Evolutionary conservation across 495 filamentous ascomycete species (phyloP), one percentile per base, ranked within the genome.

Genomic region (Lasiosphaeris hirsuta): DNA sequence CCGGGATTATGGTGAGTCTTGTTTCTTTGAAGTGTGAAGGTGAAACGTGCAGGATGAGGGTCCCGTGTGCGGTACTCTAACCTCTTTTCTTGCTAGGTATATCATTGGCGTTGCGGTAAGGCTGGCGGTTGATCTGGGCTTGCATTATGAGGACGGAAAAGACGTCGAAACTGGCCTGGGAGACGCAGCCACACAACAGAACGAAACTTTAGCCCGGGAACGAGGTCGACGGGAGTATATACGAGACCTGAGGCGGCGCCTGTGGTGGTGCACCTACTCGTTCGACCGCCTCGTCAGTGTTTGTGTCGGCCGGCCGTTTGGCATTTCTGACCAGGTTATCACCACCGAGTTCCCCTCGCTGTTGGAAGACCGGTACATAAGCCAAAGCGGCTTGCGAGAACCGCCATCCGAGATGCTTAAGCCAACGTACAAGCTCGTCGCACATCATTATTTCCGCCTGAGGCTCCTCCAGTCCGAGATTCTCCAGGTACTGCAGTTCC

Each of bases 181-280:
- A 14, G 65, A 60, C 10, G 30, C 54, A 11, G 51, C 58, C 4
- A 39, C 53, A 0, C 57, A 63, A 13, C 70, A 71, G 7, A 66
- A 15, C 17, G 74, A 74, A 34, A 53, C 37, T 4, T 30, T 60
- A 18, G 63, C 64, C 18, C 67, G 66, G 41, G 80, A 93, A 72
- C 80, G 82, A 49, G 92, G 92, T 13, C 82, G 89, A 13, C 79
- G 90, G 45, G 86, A 96, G 75, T 97, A 90, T 82, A 78, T 90
- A 17, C 86, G 93, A 18, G 93, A 97, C 68, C 77, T 96, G 38
- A 84, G 92, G 46, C 81, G 93, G 57, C 83, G 93, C 30, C 76
- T 97, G 15, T 97, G 93, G 91, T 97, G 93, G 93, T 96, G 90
- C 73, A 89, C 90, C 1, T 97, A 97, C 68, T 92, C 89, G 34